A percentile compares a stretch with the other conserved stretches of the same genome.
These are phyloP conservation scores for Plantago ovata DNA, from an alignment of 257 asterid genomes.

Conservation along the genomic window DNA sequence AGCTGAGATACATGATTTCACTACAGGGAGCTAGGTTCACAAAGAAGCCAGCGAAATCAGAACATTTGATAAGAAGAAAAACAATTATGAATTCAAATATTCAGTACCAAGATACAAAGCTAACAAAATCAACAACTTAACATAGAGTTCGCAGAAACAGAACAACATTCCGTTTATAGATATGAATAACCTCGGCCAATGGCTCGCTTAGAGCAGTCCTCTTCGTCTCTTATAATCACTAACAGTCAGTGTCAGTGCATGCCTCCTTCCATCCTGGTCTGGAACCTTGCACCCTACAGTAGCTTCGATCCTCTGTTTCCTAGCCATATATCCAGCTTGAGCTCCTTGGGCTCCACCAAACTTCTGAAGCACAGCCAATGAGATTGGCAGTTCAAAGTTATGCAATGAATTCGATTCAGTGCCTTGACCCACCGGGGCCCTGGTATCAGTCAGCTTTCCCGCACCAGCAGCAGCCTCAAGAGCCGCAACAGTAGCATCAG, in stretches of 20 bases:
- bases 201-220: slow-evolving; percentile 63
- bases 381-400: slow-evolving; percentile 69
- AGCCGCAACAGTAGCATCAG: slow-evolving; percentile 62
- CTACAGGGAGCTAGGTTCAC: too few species aligned
- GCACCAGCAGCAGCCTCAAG: slow-evolving; percentile 84
- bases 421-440: slow-evolving; percentile 84
- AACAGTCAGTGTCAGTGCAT: slow-evolving; percentile 73
- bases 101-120: too few species aligned
- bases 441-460: slow-evolving; percentile 87
- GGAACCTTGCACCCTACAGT: slow-evolving; percentile 70
- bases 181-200: background rate
- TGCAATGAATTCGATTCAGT: slow-evolving; percentile 61
- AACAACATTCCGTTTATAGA: background rate
- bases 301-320: slow-evolving; percentile 88
- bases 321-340: slow-evolving; percentile 84
- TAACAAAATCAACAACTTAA: too few species aligned
- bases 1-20: background rate
- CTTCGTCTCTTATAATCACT: slow-evolving; percentile 93
- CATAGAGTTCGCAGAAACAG: background rate
- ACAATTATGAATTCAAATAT: too few species aligned
- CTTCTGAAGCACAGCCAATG: slow-evolving; percentile 66
- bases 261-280: slow-evolving; percentile 89
- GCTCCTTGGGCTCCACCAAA: slow-evolving; percentile 83
- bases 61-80: too few species aligned
- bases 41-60: too few species aligned